Evolutionary conservation across 2,329 filamentous ascomycete species (phyloP).

Genomic region (Trichoderma koningiopsis): DNA sequence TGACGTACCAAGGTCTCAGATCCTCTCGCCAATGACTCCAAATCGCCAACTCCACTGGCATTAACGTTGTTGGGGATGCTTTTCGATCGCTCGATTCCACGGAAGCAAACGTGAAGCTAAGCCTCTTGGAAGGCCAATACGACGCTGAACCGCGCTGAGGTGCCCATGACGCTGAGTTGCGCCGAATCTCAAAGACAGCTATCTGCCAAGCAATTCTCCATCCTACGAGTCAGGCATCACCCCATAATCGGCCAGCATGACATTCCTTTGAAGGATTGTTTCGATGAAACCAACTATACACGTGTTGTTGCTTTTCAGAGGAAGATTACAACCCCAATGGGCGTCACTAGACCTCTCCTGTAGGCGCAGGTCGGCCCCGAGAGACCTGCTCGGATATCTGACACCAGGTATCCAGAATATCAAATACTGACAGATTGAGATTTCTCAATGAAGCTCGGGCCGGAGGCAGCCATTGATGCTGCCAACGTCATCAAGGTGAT

Average conservation of each 20-base stretch:
- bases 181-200: constrained; percentile 63
- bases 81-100: constrained; percentile 82
- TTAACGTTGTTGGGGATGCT: constrained; percentile 42
- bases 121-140: constrained; percentile 67
- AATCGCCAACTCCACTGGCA: not conserved
- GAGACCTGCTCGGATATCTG: constrained; percentile 85
- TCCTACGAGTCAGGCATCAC: constrained; percentile 86
- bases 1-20: not conserved
- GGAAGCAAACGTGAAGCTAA: constrained; percentile 64
- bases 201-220: constrained; percentile 74
- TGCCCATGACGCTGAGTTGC: not conserved
- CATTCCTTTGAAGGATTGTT: constrained; percentile 79
- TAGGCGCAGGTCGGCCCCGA: constrained; percentile 75
- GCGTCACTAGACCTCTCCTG: constrained; percentile 79
- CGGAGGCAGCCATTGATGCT: constrained; percentile 75
- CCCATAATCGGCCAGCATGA: constrained; percentile 90
- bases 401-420: constrained; percentile 81
- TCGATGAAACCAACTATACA: constrained; percentile 77
- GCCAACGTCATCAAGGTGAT: constrained; percentile 69
- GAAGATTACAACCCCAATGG: constrained; percentile 81
- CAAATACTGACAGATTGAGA: constrained; percentile 77
- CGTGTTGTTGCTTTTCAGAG: constrained; percentile 73
- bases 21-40: not conserved
- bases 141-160: constrained; percentile 47
- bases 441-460: constrained; percentile 74